These are phyloP conservation scores for Rhodomyrtus tomentosa DNA, from an alignment of 345 rosid genomes.

Conservation along the genomic window DNA sequence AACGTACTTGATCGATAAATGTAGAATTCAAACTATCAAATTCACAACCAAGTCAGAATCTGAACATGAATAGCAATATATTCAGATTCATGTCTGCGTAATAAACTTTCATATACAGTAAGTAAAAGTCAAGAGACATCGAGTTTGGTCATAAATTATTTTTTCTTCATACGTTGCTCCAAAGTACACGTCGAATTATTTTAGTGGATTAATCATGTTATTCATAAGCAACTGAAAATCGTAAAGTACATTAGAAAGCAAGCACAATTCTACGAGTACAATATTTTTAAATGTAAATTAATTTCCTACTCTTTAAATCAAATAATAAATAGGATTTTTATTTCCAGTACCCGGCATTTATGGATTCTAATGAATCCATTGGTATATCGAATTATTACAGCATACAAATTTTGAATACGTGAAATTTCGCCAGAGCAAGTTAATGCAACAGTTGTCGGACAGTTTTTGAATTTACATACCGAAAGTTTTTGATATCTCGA, in stretches of 20 bases:
- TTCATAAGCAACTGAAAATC: background rate
- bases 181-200: background rate
- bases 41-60: too few species aligned
- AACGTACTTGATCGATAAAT: too few species aligned
- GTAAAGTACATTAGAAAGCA: background rate
- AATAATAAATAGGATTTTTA: background rate
- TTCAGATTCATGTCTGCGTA: too few species aligned
- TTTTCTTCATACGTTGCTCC: background rate
- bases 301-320: background rate
- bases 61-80: too few species aligned
- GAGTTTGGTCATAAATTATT: background rate
- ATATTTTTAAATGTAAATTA: background rate
- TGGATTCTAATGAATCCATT: background rate
- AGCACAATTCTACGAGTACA: background rate
- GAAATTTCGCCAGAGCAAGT: background rate
- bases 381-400: background rate
- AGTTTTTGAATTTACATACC: background rate
- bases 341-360: background rate
- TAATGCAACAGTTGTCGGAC: background rate
- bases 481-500: background rate
- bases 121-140: too few species aligned
- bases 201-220: background rate
- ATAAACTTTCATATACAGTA: too few species aligned
- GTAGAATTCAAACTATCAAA: too few species aligned
- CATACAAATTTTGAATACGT: background rate